A percentile compares a stretch with the other conserved stretches of the same genome.
Conservation (phyloP, 257 asterid species). For the Penstemon barbatus region DNA sequence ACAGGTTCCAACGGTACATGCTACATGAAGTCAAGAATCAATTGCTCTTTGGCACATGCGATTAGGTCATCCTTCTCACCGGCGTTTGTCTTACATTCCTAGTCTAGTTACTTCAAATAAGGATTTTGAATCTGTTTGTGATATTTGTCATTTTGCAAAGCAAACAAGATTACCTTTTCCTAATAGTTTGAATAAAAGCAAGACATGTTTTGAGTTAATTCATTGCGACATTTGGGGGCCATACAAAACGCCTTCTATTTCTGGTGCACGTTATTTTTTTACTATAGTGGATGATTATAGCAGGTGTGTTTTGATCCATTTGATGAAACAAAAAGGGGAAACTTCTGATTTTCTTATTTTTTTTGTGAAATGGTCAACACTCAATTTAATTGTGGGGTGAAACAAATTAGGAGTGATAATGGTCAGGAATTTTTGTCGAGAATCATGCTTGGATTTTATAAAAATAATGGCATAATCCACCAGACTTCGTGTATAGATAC, state of each 20-base stretch:
- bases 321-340: neutral
- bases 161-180: neutral
- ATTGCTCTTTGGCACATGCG: too few species aligned
- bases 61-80: too few species aligned
- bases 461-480: neutral
- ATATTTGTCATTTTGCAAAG: neutral
- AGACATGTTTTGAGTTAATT: neutral
- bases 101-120: too few species aligned
- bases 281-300: constrained; percentile 12
- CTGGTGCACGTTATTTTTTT: neutral
- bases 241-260: neutral
- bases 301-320: neutral
- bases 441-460: neutral
- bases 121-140: neutral
- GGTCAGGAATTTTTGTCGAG: neutral
- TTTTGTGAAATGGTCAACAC: neutral
- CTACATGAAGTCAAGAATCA: too few species aligned
- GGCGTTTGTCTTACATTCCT: too few species aligned
- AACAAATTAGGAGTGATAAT: neutral
- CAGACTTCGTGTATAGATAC: neutral
- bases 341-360: neutral
- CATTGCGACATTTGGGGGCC: constrained; percentile 14
- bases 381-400: neutral
- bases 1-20: too few species aligned
- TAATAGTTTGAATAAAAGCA: neutral